Base-by-base conservation (phyloP, 2,329 filamentous ascomycete species). In the Trichophyton mentagrophytes region DNA sequence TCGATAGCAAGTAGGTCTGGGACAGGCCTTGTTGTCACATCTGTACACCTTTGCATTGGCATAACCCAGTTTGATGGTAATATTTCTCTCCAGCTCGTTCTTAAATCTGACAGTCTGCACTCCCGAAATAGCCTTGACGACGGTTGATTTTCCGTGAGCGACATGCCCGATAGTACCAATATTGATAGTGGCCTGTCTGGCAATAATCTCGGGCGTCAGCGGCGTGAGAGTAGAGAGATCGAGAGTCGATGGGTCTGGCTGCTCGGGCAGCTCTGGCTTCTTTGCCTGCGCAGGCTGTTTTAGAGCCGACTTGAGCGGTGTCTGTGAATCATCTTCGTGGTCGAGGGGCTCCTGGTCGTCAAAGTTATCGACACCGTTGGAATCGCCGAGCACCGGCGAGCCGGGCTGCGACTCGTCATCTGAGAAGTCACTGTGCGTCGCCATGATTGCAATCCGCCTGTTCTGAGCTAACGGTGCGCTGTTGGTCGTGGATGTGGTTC, bases 1-100 rank as follows among this genome's bases (percentile, higher is more conserved):
- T 76, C 88, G 85, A 80, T 91, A 99, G 82, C 92, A 97, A 68
- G 88, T 91, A 65, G 93, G 93, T 69, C 93, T 84, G 63, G 93
- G 93, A 80, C 93, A 99, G 67, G 88, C 86, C 60, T 80, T 75
- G 77, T 89, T 96, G 77, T 96, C 90, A 77, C 93, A 99, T 82
- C 96, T 89, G 86, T 97, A 99, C 76, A 99, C 91, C 79, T 99
- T 97, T 70, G 93, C 93, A 76, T 99, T 99, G 75, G 93, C 93
- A 76, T 99, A 99, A 74, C 93, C 93, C 70, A 99, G 84, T 85
- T 99, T 99, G 82, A 99, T 99, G 71, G 93, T 99, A 72, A 99
- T 99, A 77, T 99, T 99, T 72, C 93, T 84, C 79, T 97, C 95
- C 78, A 96, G 80, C 79, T 99, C 93, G 80, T 97, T 99, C 87